Conservation (phyloP, 257 asterid species). For the Petrea volubilis region DNA sequence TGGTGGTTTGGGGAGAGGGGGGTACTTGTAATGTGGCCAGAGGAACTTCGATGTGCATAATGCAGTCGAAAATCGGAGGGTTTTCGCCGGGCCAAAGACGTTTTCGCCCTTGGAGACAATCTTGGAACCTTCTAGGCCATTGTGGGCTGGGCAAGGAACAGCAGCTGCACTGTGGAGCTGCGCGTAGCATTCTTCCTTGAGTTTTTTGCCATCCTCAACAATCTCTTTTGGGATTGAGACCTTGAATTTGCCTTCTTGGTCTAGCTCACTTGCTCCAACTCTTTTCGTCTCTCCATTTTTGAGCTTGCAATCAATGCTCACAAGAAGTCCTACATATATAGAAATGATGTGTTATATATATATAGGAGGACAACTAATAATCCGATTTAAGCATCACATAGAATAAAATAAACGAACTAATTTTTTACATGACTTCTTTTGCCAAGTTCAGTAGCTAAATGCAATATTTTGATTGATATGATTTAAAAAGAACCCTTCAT, state of each 20-base stretch:
- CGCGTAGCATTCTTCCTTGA: conserved; percentile 74
- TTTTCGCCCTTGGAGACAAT: conserved; percentile 40
- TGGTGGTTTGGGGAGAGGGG: conserved; percentile 58
- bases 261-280: conserved; percentile 56
- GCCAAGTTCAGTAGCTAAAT: too few relatives aligned
- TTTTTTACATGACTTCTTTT: too few relatives aligned
- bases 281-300: conserved; percentile 52
- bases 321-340: conserved; percentile 57
- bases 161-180: conserved; percentile 77
- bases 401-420: too few relatives aligned
- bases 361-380: too few relatives aligned
- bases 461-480: too few relatives aligned
- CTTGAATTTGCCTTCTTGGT: conserved; percentile 65
- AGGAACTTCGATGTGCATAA: conserved; percentile 76
- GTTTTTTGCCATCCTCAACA: conserved; percentile 41
- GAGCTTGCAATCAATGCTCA: conserved; percentile 78
- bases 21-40: conserved; percentile 64
- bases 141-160: conserved; percentile 68
- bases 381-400: too few relatives aligned
- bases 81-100: conserved; percentile 48
- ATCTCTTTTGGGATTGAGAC: conserved; percentile 51
- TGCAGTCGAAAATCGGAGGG: conserved; percentile 61
- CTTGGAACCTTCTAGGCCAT: conserved; percentile 61
- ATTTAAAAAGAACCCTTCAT: too few relatives aligned
- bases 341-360: too few relatives aligned